Evolutionary conservation across 2,329 filamentous ascomycete genomes (phyloP).

Genomic region (Chrysoporthe austroafricana): DNA sequence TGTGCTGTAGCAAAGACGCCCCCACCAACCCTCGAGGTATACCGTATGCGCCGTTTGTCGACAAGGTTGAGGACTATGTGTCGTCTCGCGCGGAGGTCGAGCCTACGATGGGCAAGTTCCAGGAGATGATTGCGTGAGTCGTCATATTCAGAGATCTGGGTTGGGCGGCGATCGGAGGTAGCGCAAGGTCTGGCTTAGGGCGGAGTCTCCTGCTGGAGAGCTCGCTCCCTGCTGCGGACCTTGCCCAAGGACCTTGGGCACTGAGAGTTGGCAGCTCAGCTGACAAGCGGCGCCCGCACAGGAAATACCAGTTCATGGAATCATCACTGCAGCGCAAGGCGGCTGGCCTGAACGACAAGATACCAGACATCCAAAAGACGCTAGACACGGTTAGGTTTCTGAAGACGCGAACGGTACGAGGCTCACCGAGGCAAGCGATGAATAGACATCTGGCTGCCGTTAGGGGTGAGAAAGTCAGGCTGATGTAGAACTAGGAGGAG

Average conservation of each 20-base stretch:
- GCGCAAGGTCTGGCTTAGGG: neutral
- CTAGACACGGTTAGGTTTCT: constrained; percentile 89
- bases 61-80: constrained; percentile 88
- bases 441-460: neutral
- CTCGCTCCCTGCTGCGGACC: neutral
- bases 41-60: constrained; percentile 81
- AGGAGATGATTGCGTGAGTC: constrained; percentile 89
- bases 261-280: neutral
- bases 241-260: neutral
- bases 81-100: constrained; percentile 79
- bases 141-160: neutral
- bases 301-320: constrained; percentile 99
- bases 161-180: neutral
- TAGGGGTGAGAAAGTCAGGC: neutral
- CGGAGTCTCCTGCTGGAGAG: neutral
- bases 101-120: constrained; percentile 78
- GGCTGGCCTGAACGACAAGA: constrained; percentile 85
- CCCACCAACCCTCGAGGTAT: constrained; percentile 81
- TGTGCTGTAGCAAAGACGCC: constrained; percentile 50
- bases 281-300: constrained; percentile 45
- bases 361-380: constrained; percentile 96
- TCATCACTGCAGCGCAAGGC: constrained; percentile 85
- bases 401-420: constrained; percentile 69
- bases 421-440: neutral
- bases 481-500: constrained; percentile 41